These are phyloP conservation scores for Isoetes taiwanensis DNA, from an alignment of 75 land plant genomes.

Conservation along the genomic window DNA sequence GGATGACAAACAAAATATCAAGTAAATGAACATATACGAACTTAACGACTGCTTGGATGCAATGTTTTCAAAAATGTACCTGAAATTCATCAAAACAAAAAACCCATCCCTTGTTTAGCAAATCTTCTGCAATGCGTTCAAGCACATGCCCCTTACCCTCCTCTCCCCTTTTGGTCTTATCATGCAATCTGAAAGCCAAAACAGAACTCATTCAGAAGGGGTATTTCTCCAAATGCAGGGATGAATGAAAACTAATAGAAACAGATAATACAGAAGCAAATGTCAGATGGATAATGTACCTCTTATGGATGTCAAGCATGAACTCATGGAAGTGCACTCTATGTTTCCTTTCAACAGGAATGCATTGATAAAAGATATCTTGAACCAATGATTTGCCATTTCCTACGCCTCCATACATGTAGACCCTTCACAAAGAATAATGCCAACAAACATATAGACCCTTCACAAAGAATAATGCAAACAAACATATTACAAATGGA, in stretches of 20 bases:
- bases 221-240: not conserved
- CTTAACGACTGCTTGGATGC: not conserved
- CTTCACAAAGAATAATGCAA: not conserved
- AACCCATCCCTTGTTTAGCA: slow-evolving; percentile 22
- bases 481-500: not conserved
- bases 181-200: slow-evolving; percentile 16
- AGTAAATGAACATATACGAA: not conserved
- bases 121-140: slow-evolving; percentile 14
- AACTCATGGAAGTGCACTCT: slow-evolving; percentile 30
- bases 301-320: slow-evolving; percentile 31
- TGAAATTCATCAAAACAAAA: slow-evolving; percentile 33
- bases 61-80: slow-evolving; percentile 4
- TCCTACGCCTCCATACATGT: slow-evolving; percentile 31
- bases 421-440: slow-evolving; percentile 18
- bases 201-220: no score
- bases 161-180: slow-evolving; percentile 8
- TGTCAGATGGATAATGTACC: slow-evolving; percentile 2
- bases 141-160: slow-evolving; percentile 17
- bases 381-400: slow-evolving; percentile 30
- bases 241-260: not conserved
- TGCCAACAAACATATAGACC: not conserved
- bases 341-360: slow-evolving; percentile 20
- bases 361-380: slow-evolving; percentile 29
- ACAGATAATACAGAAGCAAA: not conserved
- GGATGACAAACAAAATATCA: not conserved